A percentile compares a stretch with the other conserved stretches of the same genome.
Evolutionary conservation across 352 stramenopile genomes (phyloP).

Genomic region (Phytopythium litorale): DNA sequence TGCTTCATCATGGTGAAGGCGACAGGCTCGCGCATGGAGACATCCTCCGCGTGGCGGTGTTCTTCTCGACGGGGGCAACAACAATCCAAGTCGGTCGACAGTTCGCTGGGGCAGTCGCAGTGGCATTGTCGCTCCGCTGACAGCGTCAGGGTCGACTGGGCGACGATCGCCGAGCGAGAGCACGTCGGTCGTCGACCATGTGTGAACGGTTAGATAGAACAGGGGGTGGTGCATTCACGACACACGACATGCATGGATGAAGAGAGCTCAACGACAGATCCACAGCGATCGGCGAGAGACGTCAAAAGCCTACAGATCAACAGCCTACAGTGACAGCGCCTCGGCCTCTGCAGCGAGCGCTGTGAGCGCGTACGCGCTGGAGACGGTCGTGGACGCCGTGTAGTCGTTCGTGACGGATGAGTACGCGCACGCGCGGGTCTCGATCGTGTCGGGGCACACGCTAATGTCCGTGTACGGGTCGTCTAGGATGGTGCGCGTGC

Average conservation of each 20-base stretch:
- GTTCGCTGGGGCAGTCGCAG: not conserved
- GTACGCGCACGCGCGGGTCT: conserved; percentile 35
- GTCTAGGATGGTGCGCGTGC: conserved; percentile 28
- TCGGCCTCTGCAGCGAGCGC: conserved; percentile 17
- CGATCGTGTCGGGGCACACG: conserved; percentile 17
- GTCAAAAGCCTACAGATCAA: not conserved
- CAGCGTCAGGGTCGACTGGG: not conserved
- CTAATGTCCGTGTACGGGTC: conserved; percentile 32
- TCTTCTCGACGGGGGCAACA: too few species aligned
- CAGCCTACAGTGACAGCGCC: conserved; percentile 15
- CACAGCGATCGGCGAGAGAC: not conserved
- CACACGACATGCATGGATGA: not conserved
- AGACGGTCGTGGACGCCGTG: conserved; percentile 1
- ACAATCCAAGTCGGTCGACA: too few species aligned
- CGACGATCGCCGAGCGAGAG: not conserved
- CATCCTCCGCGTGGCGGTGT: too few species aligned
- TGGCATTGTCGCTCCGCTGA: not conserved
- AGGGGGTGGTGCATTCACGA: too few species aligned
- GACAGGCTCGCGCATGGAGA: too few species aligned
- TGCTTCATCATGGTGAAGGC: too few species aligned
- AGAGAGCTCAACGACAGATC: not conserved
- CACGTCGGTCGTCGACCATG: too few species aligned
- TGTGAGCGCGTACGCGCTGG: conserved; percentile 7
- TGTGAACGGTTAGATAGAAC: too few species aligned
- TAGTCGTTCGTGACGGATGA: conserved; percentile 28